Evolutionary conservation across 805 yeast species (phyloP).

Genomic region (Clavispora asparagi): DNA sequence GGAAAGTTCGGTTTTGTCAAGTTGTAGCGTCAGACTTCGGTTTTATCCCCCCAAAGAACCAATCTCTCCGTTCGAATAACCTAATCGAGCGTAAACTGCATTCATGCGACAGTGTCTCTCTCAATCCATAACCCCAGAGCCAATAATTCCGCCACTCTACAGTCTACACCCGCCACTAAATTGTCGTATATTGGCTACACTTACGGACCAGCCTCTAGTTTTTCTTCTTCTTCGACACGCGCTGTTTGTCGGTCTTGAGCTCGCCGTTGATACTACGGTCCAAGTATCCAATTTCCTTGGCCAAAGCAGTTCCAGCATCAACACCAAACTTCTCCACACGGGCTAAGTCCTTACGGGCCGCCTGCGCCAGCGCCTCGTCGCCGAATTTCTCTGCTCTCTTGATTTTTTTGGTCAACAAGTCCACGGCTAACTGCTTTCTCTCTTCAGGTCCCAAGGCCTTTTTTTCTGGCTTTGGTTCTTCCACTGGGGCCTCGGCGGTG

Average conservation of each 20-base stretch:
- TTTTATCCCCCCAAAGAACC: too few relatives aligned
- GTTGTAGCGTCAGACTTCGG: too few relatives aligned
- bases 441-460: slow-evolving; percentile 58
- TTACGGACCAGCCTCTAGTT: slow-evolving; percentile 1
- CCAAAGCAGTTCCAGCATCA: slow-evolving; percentile 58
- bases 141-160: neutral
- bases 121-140: too few relatives aligned
- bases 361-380: slow-evolving; percentile 48
- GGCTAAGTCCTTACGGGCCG: slow-evolving; percentile 55
- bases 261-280: slow-evolving; percentile 27
- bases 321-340: slow-evolving; percentile 86
- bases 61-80: too few relatives aligned
- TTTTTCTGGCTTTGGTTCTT: slow-evolving; percentile 27
- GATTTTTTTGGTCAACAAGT: slow-evolving; percentile 60
- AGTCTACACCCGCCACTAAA: neutral
- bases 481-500: slow-evolving; percentile 11
- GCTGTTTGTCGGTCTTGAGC: slow-evolving; percentile 7
- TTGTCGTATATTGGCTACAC: neutral
- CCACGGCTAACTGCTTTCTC: slow-evolving; percentile 62
- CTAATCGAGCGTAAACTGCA: too few relatives aligned
- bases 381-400: slow-evolving; percentile 77
- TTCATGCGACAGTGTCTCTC: too few relatives aligned
- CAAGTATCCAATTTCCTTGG: slow-evolving; percentile 59
- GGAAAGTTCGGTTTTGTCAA: too few relatives aligned
- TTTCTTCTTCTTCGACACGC: slow-evolving; percentile 10